A percentile compares a stretch with the other conserved stretches of the same genome.
Conservation (phyloP, 2,329 filamentous ascomycete genomes). For the Talaromyces piceae region DNA sequence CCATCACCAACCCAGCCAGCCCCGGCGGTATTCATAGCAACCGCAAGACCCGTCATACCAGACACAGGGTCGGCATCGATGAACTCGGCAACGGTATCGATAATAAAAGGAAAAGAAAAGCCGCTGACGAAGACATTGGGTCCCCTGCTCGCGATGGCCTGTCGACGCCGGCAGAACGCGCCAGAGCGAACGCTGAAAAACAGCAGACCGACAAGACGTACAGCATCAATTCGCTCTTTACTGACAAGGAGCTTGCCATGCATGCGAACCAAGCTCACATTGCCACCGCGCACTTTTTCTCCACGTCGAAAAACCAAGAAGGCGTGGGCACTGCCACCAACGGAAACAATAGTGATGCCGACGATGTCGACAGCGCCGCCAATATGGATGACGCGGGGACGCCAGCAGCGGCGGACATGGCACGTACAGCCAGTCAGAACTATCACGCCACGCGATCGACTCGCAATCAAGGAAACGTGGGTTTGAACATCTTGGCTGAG, state of each 20-base stretch:
- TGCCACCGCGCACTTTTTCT: constrained; percentile 52
- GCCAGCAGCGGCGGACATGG: constrained; percentile 49
- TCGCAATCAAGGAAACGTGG: constrained; percentile 45
- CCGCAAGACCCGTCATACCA: constrained; percentile 56
- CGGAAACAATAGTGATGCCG: constrained; percentile 35
- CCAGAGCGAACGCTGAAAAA: constrained; percentile 45
- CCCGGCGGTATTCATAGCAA: constrained; percentile 54
- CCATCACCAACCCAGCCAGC: constrained; percentile 56
- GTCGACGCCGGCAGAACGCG: constrained; percentile 45
- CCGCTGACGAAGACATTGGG: constrained; percentile 47
- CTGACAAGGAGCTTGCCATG: constrained; percentile 58
- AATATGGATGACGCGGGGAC: constrained; percentile 36
- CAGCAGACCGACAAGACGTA: constrained; percentile 54
- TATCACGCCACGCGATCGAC: constrained; percentile 49
- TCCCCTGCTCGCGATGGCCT: constrained; percentile 49
- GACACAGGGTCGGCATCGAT: constrained; percentile 50
- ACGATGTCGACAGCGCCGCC: constrained; percentile 32
- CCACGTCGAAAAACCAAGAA: constrained; percentile 44
- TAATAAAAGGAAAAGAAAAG: constrained; percentile 53
- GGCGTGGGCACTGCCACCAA: constrained; percentile 31
- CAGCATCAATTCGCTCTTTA: constrained; percentile 58
- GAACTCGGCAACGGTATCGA: constrained; percentile 42
- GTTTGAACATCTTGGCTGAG: constrained; percentile 49
- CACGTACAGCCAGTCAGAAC: constrained; percentile 52
- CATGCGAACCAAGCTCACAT: constrained; percentile 55